Evolutionary conservation across 225 moss, liverwort and hornwort genomes (phyloP).

Genomic region (Pleurozium schreberi): DNA sequence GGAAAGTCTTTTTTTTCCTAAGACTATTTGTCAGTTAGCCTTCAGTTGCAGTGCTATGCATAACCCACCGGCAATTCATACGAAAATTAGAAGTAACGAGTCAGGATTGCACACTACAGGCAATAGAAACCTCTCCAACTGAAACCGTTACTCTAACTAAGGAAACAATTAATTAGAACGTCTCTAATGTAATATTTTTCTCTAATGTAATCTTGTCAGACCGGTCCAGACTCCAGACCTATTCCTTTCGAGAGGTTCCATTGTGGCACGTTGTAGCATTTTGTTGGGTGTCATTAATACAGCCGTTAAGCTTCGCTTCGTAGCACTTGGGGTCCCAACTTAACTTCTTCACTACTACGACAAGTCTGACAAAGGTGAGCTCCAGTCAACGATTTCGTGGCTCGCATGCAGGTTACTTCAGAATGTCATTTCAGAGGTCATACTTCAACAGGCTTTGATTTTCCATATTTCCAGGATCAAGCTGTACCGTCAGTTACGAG

Average conservation of each 20-base stretch:
- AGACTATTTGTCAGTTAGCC: neutral
- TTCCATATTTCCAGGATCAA: neutral
- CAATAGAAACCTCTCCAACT: no score
- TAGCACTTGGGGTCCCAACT: neutral
- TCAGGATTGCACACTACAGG: neutral
- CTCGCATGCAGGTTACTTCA: neutral
- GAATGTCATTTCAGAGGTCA: neutral
- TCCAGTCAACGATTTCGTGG: neutral
- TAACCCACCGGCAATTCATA: neutral
- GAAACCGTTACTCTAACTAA: no score
- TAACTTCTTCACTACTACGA: no score
- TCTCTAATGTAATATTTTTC: no score
- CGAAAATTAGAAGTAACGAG: neutral
- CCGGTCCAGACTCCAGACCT: no score
- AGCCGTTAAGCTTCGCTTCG: neutral
- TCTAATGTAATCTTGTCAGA: no score
- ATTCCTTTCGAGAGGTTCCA: no score
- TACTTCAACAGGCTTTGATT: neutral
- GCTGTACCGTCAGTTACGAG: neutral
- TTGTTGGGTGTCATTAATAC: neutral
- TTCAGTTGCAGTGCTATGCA: neutral
- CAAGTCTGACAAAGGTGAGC: neutral
- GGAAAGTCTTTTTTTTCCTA: neutral
- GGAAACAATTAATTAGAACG: no score
- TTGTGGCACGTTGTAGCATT: neutral